Percentiles rank a stretch among this genome's conserved stretches.
Evolutionary conservation across 1,284 basidiomycete species (phyloP).

Genomic region (Leccinum pachyderme): DNA sequence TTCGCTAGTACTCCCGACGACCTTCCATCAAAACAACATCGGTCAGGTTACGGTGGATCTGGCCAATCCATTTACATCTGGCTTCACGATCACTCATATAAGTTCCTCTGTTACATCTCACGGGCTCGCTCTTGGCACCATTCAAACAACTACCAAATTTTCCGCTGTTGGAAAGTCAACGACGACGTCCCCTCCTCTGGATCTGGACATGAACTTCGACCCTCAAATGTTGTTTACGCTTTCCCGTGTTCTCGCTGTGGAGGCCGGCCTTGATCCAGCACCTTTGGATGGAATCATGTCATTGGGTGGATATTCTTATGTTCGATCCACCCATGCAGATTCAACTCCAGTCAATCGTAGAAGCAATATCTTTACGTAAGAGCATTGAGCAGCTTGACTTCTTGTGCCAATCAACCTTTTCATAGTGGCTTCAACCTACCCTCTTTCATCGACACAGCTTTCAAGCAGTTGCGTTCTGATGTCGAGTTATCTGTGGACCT

Average conservation of each 20-base stretch:
- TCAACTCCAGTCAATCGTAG: conserved; percentile 36
- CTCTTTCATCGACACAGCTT: conserved; percentile 63
- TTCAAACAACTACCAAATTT: conserved; percentile 58
- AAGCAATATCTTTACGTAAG: conserved; percentile 55
- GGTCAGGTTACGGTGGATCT: conserved; percentile 66
- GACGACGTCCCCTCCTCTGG: conserved; percentile 58
- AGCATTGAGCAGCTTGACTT: conserved; percentile 11
- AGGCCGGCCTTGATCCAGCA: conserved; percentile 59
- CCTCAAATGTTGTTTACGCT: conserved; percentile 72
- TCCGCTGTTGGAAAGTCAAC: conserved; percentile 51
- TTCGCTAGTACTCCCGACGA: conserved; percentile 59
- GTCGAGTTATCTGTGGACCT: conserved; percentile 57
- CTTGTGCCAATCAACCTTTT: conserved; percentile 11
- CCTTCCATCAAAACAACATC: conserved; percentile 63
- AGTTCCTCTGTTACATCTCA: conserved; percentile 63
- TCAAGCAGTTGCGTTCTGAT: conserved; percentile 62
- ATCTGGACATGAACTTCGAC: conserved; percentile 70
- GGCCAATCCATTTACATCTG: conserved; percentile 68
- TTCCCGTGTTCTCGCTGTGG: conserved; percentile 62
- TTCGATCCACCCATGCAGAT: conserved; percentile 43
- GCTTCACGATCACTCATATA: conserved; percentile 60
- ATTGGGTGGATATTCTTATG: conserved; percentile 68
- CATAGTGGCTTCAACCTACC: conserved; percentile 67
- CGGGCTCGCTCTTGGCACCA: conserved; percentile 65
- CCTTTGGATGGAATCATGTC: conserved; percentile 70